Percentiles rank a stretch among this genome's conserved stretches.
Conservation (phyloP, 306 rosid genomes). For the Vigna radiata region DNA sequence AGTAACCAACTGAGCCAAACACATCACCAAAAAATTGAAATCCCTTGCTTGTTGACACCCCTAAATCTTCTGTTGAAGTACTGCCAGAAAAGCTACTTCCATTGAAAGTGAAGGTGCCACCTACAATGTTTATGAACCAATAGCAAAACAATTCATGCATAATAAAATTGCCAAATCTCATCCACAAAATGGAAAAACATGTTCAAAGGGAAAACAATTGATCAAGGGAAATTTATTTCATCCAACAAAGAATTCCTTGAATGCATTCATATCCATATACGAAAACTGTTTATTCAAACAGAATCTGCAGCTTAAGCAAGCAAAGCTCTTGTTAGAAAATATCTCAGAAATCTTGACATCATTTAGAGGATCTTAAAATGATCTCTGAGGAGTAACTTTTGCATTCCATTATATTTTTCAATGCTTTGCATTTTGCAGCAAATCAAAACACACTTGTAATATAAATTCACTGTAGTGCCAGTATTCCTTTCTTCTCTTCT, state of each 20-base stretch:
- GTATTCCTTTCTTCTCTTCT: conserved; percentile 1
- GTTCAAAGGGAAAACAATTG: not conserved
- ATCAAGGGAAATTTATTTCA: not conserved
- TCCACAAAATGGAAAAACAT: not conserved
- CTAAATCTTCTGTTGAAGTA: conserved; percentile 44
- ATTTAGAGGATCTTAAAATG: not conserved
- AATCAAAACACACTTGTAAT: not conserved
- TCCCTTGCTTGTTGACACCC: conserved; percentile 46
- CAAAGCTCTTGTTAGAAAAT: not conserved
- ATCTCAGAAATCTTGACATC: not conserved
- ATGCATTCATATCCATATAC: not conserved
- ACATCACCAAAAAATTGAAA: conserved; percentile 52
- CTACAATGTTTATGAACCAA: conserved; percentile 40
- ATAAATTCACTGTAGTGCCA: not conserved
- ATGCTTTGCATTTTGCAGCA: conserved; percentile 1
- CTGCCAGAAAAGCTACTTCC: conserved; percentile 35
- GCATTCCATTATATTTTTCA: not conserved
- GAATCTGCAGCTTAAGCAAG: not conserved
- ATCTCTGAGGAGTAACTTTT: not conserved
- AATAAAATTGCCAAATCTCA: conserved; percentile 34
- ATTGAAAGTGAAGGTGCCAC: conserved; percentile 51
- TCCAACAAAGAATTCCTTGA: not conserved
- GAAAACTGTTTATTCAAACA: not conserved
- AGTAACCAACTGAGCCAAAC: conserved; percentile 81
- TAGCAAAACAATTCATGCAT: conserved; percentile 4